phyloP scores from a whole-genome alignment of 2,329 filamentous ascomycete genomes.

The Myriosclerotinia curreyana region DNA sequence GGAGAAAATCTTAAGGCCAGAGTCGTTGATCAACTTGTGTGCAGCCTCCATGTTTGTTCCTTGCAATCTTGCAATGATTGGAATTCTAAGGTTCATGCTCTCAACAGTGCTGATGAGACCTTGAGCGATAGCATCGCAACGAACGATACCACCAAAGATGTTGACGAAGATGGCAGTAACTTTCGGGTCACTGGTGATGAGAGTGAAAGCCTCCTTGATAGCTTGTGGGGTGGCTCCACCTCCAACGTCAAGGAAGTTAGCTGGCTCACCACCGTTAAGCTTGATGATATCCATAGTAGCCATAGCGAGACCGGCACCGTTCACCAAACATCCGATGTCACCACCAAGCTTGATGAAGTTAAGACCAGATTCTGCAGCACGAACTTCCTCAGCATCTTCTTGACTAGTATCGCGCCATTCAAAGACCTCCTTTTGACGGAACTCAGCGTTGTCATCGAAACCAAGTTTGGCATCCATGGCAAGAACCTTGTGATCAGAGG shows the following conservation, averaged over 20 bases:
- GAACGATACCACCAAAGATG: slow-evolving; percentile 98
- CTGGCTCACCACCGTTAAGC: slow-evolving; percentile 91
- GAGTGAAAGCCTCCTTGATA: slow-evolving; percentile 96
- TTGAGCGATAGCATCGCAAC: slow-evolving; percentile 95
- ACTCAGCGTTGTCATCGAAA: slow-evolving; percentile 98
- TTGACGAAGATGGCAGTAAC: slow-evolving; percentile 99
- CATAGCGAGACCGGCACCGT: slow-evolving; percentile 98
- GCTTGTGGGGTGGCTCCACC: slow-evolving; percentile 95
- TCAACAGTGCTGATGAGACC: slow-evolving; percentile 94
- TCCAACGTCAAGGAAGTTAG: slow-evolving; percentile 98
- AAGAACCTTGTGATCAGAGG: slow-evolving; percentile 94
- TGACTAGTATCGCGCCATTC: slow-evolving; percentile 89
- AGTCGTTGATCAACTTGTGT: slow-evolving; percentile 91
- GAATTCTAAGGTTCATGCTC: slow-evolving; percentile 91
- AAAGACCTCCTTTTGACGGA: slow-evolving; percentile 96
- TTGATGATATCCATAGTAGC: slow-evolving; percentile 99
- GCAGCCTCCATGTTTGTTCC: slow-evolving; percentile 98
- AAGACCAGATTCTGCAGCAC: slow-evolving; percentile 87
- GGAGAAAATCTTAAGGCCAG: slow-evolving; percentile 98
- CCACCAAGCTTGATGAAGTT: slow-evolving; percentile 99
- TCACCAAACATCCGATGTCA: slow-evolving; percentile 98
- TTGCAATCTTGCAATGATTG: slow-evolving; percentile 95
- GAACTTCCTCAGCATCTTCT: slow-evolving; percentile 96
- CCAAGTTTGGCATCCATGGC: slow-evolving; percentile 99
- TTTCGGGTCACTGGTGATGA: slow-evolving; percentile 98